These are phyloP conservation scores for Fomitopsis pinicola DNA, from an alignment of 1,284 basidiomycete species.

Conservation along the genomic window DNA sequence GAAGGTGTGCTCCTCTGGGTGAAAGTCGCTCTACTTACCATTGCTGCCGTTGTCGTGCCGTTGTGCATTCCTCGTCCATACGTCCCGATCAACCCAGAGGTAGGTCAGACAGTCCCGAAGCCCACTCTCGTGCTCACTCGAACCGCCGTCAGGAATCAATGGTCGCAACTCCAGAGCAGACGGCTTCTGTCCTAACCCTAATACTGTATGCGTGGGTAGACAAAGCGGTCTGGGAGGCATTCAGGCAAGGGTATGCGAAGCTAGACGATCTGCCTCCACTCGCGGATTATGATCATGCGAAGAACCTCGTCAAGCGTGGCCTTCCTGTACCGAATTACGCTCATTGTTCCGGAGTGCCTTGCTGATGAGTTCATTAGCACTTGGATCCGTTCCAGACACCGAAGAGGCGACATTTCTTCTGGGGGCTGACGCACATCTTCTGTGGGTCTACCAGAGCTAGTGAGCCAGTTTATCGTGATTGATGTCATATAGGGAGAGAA, in stretches of 20 bases:
- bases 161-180: slow-evolving; percentile 61
- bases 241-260: slow-evolving; percentile 19
- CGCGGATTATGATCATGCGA: slow-evolving; percentile 41
- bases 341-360: neutral
- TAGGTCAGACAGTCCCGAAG: slow-evolving; percentile 7
- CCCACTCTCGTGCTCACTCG: neutral
- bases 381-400: slow-evolving; percentile 23
- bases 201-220: slow-evolving; percentile 54
- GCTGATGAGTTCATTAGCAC: slow-evolving; percentile 17
- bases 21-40: slow-evolving; percentile 30
- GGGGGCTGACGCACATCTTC: slow-evolving; percentile 24
- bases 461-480: too few relatives aligned
- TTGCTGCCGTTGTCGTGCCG: slow-evolving; percentile 36
- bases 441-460: slow-evolving; percentile 3
- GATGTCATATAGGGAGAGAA: slow-evolving; percentile 9
- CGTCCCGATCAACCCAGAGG: slow-evolving; percentile 35
- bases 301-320: slow-evolving; percentile 32
- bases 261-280: slow-evolving; percentile 34
- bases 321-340: slow-evolving; percentile 15
- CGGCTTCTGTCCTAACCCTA: slow-evolving; percentile 53
- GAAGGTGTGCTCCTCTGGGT: slow-evolving; percentile 23
- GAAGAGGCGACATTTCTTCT: slow-evolving; percentile 24
- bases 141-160: slow-evolving; percentile 32
- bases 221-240: slow-evolving; percentile 24
- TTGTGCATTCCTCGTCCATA: slow-evolving; percentile 37